phyloP scores from a whole-genome alignment of 176 grass and related monocot genomes.

The Musa acuminata region DNA sequence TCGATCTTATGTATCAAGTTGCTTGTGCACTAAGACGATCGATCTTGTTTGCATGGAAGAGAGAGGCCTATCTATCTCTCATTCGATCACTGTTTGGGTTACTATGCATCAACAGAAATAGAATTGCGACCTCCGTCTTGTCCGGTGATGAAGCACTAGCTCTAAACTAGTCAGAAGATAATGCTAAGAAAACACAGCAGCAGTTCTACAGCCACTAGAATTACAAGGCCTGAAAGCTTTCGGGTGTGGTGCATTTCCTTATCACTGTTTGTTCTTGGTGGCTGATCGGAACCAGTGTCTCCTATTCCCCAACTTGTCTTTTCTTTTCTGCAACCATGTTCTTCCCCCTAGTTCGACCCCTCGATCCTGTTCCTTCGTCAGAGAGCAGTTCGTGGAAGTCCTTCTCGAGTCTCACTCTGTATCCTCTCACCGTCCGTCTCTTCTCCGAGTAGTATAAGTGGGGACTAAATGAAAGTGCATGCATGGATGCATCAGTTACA shows the following conservation, averaged over 20 bases:
- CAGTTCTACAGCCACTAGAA: not conserved
- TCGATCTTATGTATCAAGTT: not conserved
- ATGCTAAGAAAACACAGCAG: constrained; percentile 3
- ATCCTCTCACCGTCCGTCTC: too few species aligned
- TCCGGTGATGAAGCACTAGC: constrained; percentile 1
- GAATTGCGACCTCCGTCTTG: not conserved
- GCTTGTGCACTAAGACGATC: too few species aligned
- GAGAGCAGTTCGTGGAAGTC: not conserved
- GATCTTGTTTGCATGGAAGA: too few species aligned
- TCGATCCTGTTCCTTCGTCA: not conserved
- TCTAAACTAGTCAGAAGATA: not conserved
- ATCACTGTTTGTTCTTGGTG: not conserved
- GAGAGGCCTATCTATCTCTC: too few species aligned
- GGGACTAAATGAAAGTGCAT: not conserved
- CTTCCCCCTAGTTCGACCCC: not conserved
- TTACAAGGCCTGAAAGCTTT: not conserved
- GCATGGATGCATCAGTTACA: not conserved
- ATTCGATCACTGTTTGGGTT: too few species aligned
- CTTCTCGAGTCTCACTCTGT: too few species aligned
- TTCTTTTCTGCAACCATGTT: not conserved
- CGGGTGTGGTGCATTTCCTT: not conserved
- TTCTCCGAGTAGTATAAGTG: not conserved
- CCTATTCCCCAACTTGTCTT: not conserved
- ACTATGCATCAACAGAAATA: not conserved
- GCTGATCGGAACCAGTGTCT: not conserved